A percentile compares a stretch with the other conserved stretches of the same genome.
Evolutionary conservation across 208 protist genomes (phyloP).

Genomic region (Leishmania arabica): DNA sequence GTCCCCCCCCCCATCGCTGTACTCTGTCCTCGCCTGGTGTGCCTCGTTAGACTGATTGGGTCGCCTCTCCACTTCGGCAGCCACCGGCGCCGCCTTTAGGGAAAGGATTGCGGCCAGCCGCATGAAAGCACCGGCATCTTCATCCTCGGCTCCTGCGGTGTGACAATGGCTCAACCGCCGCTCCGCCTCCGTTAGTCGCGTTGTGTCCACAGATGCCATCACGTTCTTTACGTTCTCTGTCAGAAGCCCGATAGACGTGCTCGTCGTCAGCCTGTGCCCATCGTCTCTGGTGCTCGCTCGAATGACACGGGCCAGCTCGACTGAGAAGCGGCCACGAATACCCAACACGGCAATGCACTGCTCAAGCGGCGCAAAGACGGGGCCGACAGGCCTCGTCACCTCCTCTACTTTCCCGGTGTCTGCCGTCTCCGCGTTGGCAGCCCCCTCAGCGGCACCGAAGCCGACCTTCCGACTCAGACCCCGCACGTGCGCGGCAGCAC

Average conservation of each 20-base stretch:
- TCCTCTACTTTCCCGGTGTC: neutral
- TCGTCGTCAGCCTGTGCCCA: constrained; percentile 52
- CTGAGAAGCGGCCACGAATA: constrained; percentile 64
- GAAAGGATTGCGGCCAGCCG: constrained; percentile 20
- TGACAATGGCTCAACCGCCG: constrained; percentile 16
- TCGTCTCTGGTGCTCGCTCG: constrained; percentile 33
- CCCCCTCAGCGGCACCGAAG: neutral
- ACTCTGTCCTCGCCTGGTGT: neutral
- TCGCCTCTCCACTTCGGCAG: neutral
- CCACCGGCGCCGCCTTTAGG: neutral
- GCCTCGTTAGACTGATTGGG: neutral
- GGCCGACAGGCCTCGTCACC: neutral
- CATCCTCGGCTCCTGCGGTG: constrained; percentile 3
- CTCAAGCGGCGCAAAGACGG: constrained; percentile 48
- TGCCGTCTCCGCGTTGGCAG: neutral
- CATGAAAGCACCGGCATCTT: constrained; percentile 38
- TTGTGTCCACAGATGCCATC: constrained; percentile 34
- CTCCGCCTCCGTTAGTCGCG: constrained; percentile 54
- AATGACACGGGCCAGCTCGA: constrained; percentile 46
- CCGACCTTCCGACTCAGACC: constrained; percentile 34
- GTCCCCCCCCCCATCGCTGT: neutral
- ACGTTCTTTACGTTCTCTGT: constrained; percentile 36
- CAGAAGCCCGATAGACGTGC: constrained; percentile 45
- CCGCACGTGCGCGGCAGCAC: constrained; percentile 36
- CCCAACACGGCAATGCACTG: constrained; percentile 81